Conservation (phyloP, 192 early-diverging fungal genomes). For the Lobulomyces angularis region DNA sequence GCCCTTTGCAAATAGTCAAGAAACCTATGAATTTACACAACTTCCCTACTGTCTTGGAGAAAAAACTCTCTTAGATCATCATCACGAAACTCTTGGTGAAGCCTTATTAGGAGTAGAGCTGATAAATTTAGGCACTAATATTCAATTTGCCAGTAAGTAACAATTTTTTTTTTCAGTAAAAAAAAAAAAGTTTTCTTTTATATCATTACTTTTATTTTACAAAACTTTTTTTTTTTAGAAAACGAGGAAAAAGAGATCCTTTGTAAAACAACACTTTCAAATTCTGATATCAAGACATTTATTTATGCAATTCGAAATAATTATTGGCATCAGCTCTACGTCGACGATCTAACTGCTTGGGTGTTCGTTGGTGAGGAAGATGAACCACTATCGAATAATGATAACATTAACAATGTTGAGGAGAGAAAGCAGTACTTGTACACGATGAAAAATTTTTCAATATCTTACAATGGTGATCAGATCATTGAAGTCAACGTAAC, state of each 20-base stretch:
- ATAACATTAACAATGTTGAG: slow-evolving; percentile 13
- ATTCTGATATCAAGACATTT: slow-evolving; percentile 39
- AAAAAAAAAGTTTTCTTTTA: no score
- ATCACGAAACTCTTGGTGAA: slow-evolving; percentile 70
- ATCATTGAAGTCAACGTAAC: slow-evolving; percentile 12
- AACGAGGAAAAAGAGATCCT: slow-evolving; percentile 21
- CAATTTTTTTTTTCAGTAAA: no score
- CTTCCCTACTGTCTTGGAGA: slow-evolving; percentile 60
- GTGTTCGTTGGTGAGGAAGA: slow-evolving; percentile 34
- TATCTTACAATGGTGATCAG: slow-evolving; percentile 49
- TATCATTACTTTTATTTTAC: no score
- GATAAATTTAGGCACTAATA: slow-evolving; percentile 54
- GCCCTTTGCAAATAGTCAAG: slow-evolving; percentile 48
- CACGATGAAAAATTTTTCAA: slow-evolving; percentile 45
- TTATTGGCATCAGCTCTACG: slow-evolving; percentile 57
- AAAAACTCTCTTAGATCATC: slow-evolving; percentile 46
- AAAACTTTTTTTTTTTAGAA: no score
- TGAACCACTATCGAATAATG: no score
- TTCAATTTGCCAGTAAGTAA: slow-evolving; percentile 46
- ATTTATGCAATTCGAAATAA: slow-evolving; percentile 48
- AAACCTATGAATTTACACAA: slow-evolving; percentile 62
- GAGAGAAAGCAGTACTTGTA: slow-evolving; percentile 25
- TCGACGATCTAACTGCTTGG: slow-evolving; percentile 17
- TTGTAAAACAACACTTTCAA: slow-evolving; percentile 30
- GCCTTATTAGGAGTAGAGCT: slow-evolving; percentile 66